Percentiles rank a stretch among this genome's conserved stretches.
Evolutionary conservation across 2,329 filamentous ascomycete genomes (phyloP).

Genomic region (Fusarium chaquense): DNA sequence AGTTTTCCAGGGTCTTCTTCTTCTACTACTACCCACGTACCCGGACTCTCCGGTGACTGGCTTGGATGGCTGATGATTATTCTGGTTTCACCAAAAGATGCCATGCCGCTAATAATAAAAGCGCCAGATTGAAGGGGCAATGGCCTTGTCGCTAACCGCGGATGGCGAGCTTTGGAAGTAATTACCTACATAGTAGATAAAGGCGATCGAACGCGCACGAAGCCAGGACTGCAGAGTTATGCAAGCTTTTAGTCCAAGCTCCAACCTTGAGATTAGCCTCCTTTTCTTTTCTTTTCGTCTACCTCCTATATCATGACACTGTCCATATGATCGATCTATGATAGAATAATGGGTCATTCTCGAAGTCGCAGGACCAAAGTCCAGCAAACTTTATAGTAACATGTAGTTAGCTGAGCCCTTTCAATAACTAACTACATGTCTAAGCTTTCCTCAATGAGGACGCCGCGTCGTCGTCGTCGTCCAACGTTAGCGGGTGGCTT

Average conservation of each 20-base stretch:
- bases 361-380: constrained; percentile 6
- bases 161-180: constrained; percentile 21
- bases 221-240: not conserved
- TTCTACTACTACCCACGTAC: not conserved
- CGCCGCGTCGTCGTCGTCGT: constrained; percentile 13
- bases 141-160: constrained; percentile 5
- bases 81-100: constrained; percentile 39
- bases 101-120: constrained; percentile 15
- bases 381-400: not conserved
- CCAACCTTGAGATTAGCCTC: constrained; percentile 1
- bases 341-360: constrained; percentile 24
- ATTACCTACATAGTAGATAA: not conserved
- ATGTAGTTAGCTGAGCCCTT: not conserved
- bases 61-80: constrained; percentile 20
- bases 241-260: constrained; percentile 3
- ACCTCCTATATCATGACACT: constrained; percentile 9
- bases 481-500: constrained; percentile 32
- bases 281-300: constrained; percentile 1
- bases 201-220: not conserved
- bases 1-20: constrained; percentile 19
- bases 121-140: constrained; percentile 16
- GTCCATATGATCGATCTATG: constrained; percentile 14
- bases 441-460: constrained; percentile 26
- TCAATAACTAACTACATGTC: not conserved
- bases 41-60: constrained; percentile 40